Conservation (phyloP, 768 basidiomycete genomes). For the Lactifluus hygrophoroides region DNA sequence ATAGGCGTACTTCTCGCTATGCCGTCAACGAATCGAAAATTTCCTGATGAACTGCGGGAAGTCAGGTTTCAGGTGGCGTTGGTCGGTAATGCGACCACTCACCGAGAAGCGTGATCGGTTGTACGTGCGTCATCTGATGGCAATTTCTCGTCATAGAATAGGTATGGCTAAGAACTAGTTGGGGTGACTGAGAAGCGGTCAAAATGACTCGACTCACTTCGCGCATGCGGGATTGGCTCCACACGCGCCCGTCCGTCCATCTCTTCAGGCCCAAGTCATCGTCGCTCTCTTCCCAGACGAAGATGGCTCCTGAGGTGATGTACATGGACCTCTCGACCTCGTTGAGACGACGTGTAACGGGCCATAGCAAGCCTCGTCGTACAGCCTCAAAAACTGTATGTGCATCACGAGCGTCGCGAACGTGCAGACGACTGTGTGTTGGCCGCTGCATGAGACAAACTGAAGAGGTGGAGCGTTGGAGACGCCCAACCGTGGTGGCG, state of each 20-base stretch:
- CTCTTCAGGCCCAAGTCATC: conserved; percentile 57
- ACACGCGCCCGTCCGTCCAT: conserved; percentile 65
- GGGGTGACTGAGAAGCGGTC: neutral
- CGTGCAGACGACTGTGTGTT: conserved; percentile 56
- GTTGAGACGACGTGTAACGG: conserved; percentile 49
- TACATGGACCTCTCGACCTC: conserved; percentile 48
- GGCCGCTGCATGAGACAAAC: conserved; percentile 46
- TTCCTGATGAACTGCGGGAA: conserved; percentile 21
- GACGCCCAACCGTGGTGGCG: conserved; percentile 5
- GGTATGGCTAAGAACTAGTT: conserved; percentile 41
- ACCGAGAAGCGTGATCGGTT: conserved; percentile 34
- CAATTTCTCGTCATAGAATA: conserved; percentile 60
- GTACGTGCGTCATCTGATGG: conserved; percentile 36
- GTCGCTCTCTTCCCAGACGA: conserved; percentile 64
- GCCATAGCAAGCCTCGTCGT: conserved; percentile 41
- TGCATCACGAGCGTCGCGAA: conserved; percentile 57
- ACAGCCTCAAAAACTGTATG: conserved; percentile 61
- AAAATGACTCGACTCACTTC: conserved; percentile 32
- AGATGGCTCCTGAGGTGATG: conserved; percentile 53
- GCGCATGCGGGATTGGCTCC: conserved; percentile 61
- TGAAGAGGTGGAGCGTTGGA: conserved; percentile 30
- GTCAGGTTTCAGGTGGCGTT: neutral
- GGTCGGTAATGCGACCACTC: conserved; percentile 19
- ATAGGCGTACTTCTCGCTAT: conserved; percentile 40
- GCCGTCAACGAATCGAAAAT: conserved; percentile 47